phyloP scores from a whole-genome alignment of 352 stramenopile genomes.

The Blastocystis sp. region DNA sequence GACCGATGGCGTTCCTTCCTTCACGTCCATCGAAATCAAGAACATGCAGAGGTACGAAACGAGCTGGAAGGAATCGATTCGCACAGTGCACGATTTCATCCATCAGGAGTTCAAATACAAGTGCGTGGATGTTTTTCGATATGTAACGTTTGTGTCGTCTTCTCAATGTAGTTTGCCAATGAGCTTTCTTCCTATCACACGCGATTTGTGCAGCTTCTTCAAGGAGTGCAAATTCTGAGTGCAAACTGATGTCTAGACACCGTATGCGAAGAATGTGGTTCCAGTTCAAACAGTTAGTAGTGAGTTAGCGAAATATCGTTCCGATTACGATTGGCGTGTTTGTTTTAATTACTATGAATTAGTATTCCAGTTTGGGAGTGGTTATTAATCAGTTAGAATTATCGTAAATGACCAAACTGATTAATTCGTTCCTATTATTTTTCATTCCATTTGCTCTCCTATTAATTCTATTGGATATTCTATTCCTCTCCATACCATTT shows the following conservation, averaged over 20 bases:
- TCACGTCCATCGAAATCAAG: constrained; percentile 1
- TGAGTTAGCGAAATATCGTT: not conserved
- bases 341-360: not conserved
- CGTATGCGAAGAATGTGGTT: constrained; percentile 21
- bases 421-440: not conserved
- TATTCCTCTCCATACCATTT: no score
- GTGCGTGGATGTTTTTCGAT: not conserved
- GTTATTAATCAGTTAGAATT: not conserved
- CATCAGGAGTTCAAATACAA: constrained; percentile 18
- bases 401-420: not conserved
- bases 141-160: not conserved
- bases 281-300: not conserved
- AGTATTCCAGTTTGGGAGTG: not conserved
- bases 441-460: not conserved
- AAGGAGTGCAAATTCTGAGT: not conserved
- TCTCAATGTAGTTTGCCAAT: not conserved
- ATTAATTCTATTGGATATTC: not conserved
- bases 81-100: not conserved
- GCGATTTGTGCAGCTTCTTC: not conserved
- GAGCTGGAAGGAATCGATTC: not conserved
- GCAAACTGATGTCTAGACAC: not conserved
- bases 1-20: not conserved
- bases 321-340: not conserved
- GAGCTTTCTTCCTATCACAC: constrained; percentile 15
- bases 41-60: not conserved